A percentile compares a stretch with the other conserved stretches of the same genome.
These are phyloP conservation scores for Chlorella sp. DNA, from an alignment of 139 green algal species.

Conservation along the genomic window DNA sequence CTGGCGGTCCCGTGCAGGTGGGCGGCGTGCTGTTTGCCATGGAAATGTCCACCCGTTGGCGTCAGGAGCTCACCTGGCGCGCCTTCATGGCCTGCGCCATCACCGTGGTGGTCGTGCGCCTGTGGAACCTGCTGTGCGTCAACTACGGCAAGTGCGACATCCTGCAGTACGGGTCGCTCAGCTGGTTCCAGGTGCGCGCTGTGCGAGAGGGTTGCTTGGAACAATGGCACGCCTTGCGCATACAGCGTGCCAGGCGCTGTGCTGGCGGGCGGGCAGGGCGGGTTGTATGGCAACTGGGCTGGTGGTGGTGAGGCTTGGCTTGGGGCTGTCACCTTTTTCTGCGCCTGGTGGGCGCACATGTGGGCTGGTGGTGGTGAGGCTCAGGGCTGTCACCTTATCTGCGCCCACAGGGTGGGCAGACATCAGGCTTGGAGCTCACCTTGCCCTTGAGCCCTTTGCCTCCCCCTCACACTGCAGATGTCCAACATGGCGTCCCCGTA, in stretches of 20 bases:
- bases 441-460: too few relatives aligned
- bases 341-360: background rate
- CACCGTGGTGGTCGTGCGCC: conserved; percentile 46
- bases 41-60: conserved; percentile 54
- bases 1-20: conserved; percentile 24
- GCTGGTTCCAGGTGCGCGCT: conserved; percentile 41
- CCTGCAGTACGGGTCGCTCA: conserved; percentile 42
- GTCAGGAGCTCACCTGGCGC: conserved; percentile 51
- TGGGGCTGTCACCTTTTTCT: background rate
- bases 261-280: too few relatives aligned
- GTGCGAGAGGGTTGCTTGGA: too few relatives aligned
- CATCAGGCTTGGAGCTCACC: too few relatives aligned
- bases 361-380: too few relatives aligned
- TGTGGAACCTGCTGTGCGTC: conserved; percentile 30
- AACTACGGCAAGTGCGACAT: conserved; percentile 29
- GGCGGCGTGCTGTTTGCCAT: conserved; percentile 55
- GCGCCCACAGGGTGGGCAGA: too few relatives aligned
- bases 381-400: too few relatives aligned
- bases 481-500: conserved; percentile 15
- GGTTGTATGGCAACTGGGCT: too few relatives aligned
- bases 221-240: too few relatives aligned
- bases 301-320: too few relatives aligned
- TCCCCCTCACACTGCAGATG: conserved; percentile 4
- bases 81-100: conserved; percentile 49
- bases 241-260: too few relatives aligned